Conservation (phyloP, 257 asterid genomes). For the Phtheirospermum japonicum region DNA sequence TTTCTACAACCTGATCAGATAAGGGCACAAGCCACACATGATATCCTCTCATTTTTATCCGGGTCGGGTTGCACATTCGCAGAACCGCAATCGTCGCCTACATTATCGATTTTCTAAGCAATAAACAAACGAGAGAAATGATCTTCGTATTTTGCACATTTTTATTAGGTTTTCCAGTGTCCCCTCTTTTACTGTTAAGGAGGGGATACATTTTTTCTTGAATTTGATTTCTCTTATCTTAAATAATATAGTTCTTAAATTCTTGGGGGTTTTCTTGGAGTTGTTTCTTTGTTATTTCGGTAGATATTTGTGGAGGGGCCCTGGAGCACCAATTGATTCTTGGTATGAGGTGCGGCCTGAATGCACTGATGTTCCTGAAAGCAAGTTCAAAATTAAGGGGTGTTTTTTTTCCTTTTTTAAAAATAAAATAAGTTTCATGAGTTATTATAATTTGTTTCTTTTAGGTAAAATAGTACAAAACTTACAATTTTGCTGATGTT, state of each 20-base stretch:
- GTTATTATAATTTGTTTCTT: neutral
- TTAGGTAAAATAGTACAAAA: no score
- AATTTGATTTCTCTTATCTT: slow-evolving; percentile 7
- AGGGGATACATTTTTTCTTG: slow-evolving; percentile 19
- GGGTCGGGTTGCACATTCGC: slow-evolving; percentile 28
- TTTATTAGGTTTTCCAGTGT: neutral
- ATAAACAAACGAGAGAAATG: no score
- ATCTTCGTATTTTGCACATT: no score
- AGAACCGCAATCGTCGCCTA: slow-evolving; percentile 20
- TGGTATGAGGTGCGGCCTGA: slow-evolving; percentile 75
- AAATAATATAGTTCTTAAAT: slow-evolving; percentile 1
- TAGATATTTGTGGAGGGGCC: slow-evolving; percentile 62
- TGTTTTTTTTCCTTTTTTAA: no score
- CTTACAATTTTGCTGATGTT: neutral
- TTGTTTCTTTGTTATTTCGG: neutral
- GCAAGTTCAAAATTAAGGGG: slow-evolving; percentile 86
- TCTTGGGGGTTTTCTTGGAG: slow-evolving; percentile 9
- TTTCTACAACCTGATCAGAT: no score
- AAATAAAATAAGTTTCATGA: no score
- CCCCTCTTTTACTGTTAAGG: slow-evolving; percentile 18
- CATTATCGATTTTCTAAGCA: slow-evolving; percentile 13
- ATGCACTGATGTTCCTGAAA: slow-evolving; percentile 73
- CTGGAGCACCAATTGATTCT: slow-evolving; percentile 74
- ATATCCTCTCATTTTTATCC: no score
- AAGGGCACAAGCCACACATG: no score